These are phyloP conservation scores for Balakata baccata DNA, from an alignment of 345 rosid species.

Conservation along the genomic window DNA sequence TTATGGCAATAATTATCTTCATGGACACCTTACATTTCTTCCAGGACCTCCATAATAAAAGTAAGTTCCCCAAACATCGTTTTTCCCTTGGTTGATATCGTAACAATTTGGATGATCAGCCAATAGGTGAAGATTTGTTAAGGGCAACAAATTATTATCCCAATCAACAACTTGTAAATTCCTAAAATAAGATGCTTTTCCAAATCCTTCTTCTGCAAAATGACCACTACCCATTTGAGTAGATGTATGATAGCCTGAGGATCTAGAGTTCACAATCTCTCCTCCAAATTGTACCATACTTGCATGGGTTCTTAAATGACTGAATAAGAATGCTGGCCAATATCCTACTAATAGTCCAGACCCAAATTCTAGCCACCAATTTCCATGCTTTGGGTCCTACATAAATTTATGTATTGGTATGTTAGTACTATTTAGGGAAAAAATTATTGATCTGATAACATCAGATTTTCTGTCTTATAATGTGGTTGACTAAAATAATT, in stretches of 20 bases:
- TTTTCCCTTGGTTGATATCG: conserved; percentile 27
- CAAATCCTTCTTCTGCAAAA: conserved; percentile 35
- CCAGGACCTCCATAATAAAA: conserved; percentile 40
- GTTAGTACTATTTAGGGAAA: conserved; percentile 9
- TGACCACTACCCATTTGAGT: conserved; percentile 39
- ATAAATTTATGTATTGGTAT: not conserved
- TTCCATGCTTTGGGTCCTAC: conserved; percentile 39
- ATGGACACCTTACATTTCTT: conserved; percentile 33
- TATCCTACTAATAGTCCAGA: conserved; percentile 35
- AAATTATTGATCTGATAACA: conserved; percentile 5
- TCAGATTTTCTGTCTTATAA: not conserved
- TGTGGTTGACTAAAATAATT: too few relatives aligned
- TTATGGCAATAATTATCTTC: not conserved
- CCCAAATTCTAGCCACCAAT: conserved; percentile 37
- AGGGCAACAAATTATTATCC: conserved; percentile 32
- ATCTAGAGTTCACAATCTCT: conserved; percentile 31
- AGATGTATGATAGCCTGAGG: conserved; percentile 29
- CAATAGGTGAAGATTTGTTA: conserved; percentile 27
- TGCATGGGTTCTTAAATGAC: conserved; percentile 33
- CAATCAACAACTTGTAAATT: conserved; percentile 34
- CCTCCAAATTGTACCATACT: conserved; percentile 39
- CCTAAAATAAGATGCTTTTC: conserved; percentile 33
- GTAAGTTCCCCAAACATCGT: conserved; percentile 32
- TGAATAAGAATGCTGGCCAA: conserved; percentile 34
- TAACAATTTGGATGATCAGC: conserved; percentile 37